phyloP scores from a whole-genome alignment of 2,329 filamentous ascomycete genomes.

The Madurella fahalii region DNA sequence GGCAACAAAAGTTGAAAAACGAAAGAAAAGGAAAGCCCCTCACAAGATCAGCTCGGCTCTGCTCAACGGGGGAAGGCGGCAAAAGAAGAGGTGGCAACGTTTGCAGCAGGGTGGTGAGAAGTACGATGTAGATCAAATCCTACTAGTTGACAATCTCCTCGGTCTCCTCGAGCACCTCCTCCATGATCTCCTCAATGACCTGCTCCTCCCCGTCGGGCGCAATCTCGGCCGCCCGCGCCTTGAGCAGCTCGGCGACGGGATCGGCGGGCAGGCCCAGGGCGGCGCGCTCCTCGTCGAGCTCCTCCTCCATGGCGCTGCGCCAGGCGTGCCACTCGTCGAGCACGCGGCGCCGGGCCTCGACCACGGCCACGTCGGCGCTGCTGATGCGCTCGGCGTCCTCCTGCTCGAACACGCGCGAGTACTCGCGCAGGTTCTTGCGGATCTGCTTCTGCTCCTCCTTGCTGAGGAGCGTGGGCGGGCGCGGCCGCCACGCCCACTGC shows the following conservation, averaged over 20 bases:
- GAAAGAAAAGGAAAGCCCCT: not conserved
- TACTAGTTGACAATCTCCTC: constrained; percentile 63
- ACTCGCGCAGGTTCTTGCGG: constrained; percentile 97
- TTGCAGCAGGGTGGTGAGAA: too few species aligned
- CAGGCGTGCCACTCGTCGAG: constrained; percentile 88
- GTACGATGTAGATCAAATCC: not conserved
- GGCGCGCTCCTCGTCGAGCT: constrained; percentile 68
- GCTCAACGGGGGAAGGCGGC: too few species aligned
- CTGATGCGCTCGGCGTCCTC: constrained; percentile 91
- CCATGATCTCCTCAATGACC: constrained; percentile 83
- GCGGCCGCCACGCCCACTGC: constrained; percentile 91
- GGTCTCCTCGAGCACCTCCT: constrained; percentile 78
- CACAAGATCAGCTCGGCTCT: not conserved
- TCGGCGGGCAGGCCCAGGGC: constrained; percentile 63
- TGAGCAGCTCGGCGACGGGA: constrained; percentile 58
- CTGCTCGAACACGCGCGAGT: constrained; percentile 91
- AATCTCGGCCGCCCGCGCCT: constrained; percentile 50
- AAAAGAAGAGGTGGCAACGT: not conserved
- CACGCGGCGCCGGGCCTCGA: constrained; percentile 77
- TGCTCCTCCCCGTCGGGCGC: constrained; percentile 63
- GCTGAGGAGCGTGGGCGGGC: constrained; percentile 81
- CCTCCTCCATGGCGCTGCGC: constrained; percentile 68
- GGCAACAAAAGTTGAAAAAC: not conserved
- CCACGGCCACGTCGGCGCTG: constrained; percentile 87
- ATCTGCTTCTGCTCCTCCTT: constrained; percentile 98